Percentiles rank a stretch among this genome's conserved stretches.
Evolutionary conservation across 139 green algal genomes (phyloP).

Genomic region (Nannochloris sp.): DNA sequence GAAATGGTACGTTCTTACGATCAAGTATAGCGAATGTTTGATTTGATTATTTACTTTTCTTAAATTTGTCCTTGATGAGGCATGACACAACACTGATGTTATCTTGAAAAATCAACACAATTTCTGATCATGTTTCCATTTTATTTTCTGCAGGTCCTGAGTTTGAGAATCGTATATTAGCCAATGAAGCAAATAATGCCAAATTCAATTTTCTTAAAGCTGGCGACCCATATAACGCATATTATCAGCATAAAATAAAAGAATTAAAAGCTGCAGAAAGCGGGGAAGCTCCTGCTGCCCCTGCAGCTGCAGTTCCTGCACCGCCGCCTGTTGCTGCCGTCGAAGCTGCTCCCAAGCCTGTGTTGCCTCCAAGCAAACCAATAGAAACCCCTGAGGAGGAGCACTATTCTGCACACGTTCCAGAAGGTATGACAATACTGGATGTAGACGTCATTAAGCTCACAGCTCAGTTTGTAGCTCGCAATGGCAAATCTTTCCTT

Average conservation of each 20-base stretch:
- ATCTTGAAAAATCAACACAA: background rate
- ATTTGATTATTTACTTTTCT: too few relatives aligned
- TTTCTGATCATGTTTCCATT: background rate
- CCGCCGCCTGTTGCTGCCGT: conserved; percentile 14
- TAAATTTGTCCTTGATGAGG: too few relatives aligned
- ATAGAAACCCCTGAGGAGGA: conserved; percentile 80
- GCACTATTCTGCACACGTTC: conserved; percentile 83
- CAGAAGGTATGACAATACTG: conserved; percentile 72
- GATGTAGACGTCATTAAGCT: conserved; percentile 95
- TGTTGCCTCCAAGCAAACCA: conserved; percentile 37
- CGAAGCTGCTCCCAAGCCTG: conserved; percentile 12
- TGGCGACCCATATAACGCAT: conserved; percentile 93
- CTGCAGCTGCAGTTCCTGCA: conserved; percentile 13
- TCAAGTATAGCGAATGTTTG: too few relatives aligned
- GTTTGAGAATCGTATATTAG: conserved; percentile 92
- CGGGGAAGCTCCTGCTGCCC: background rate
- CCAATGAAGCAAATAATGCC: conserved; percentile 83
- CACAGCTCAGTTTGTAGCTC: conserved; percentile 89
- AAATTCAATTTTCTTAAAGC: conserved; percentile 97
- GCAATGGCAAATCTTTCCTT: conserved; percentile 86
- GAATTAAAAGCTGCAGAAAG: background rate
- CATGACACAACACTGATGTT: too few relatives aligned
- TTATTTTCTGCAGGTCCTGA: conserved; percentile 52
- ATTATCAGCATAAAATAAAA: conserved; percentile 79
- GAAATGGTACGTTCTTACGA: conserved; percentile 67